Conservation (phyloP, 495 filamentous ascomycete species). For the Penicillium atrosanguineum region DNA sequence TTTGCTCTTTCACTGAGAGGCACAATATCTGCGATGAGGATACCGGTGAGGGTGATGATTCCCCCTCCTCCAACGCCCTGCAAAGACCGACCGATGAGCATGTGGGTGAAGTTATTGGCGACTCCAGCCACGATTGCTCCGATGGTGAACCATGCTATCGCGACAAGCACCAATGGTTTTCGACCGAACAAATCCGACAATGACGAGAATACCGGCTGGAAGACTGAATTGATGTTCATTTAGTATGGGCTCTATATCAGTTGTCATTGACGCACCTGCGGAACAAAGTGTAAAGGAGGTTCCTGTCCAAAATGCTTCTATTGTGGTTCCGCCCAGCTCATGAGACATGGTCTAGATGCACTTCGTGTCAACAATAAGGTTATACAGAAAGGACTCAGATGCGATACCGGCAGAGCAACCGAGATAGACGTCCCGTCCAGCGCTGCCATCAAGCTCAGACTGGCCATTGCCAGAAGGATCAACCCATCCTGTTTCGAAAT, state of each 20-base stretch:
- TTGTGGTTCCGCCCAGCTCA: conserved; percentile 44
- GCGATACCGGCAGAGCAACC: conserved; percentile 63
- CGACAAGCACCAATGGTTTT: conserved; percentile 39
- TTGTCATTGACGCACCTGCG: conserved; percentile 16
- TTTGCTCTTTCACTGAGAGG: conserved; percentile 37
- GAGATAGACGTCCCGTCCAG: conserved; percentile 70
- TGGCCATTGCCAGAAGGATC: conserved; percentile 30
- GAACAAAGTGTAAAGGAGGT: conserved; percentile 50
- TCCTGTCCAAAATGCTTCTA: conserved; percentile 56
- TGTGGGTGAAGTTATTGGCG: conserved; percentile 53
- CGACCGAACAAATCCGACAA: conserved; percentile 36
- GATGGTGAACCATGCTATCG: conserved; percentile 49
- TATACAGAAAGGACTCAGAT: too few relatives aligned
- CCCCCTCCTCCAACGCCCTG: conserved; percentile 72
- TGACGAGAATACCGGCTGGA: conserved; percentile 30
- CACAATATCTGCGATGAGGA: conserved; percentile 66
- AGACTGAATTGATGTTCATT: conserved; percentile 13
- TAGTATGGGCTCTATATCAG: background rate
- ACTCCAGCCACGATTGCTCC: conserved; percentile 55
- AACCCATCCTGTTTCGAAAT: conserved; percentile 3
- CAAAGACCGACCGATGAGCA: conserved; percentile 61
- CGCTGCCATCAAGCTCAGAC: conserved; percentile 61
- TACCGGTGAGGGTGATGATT: conserved; percentile 58
- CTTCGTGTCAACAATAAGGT: background rate
- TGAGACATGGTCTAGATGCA: conserved; percentile 20